A percentile compares a stretch with the other conserved stretches of the same genome.
Conservation (phyloP, 768 basidiomycete genomes). For the Rhodotorula kratochvilovae region DNA sequence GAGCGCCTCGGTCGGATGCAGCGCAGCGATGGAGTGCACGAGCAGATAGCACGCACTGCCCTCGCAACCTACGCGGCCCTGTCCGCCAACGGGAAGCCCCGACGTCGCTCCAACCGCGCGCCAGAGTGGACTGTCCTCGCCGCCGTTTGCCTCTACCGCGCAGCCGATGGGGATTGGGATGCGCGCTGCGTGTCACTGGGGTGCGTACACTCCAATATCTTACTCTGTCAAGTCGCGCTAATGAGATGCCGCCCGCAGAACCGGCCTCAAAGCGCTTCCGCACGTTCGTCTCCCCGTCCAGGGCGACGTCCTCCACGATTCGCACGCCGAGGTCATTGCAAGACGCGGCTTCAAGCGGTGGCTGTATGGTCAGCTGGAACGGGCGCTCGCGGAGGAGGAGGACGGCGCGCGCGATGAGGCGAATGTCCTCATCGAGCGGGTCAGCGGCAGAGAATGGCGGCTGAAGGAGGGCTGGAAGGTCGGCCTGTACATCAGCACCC, state of each 20-base stretch:
- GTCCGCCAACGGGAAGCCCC: conserved; percentile 45
- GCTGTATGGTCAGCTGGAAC: conserved; percentile 65
- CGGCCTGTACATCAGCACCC: conserved; percentile 70
- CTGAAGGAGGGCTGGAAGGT: conserved; percentile 56
- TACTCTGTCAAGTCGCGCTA: background rate
- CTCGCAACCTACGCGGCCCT: conserved; percentile 40
- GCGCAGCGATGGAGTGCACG: background rate
- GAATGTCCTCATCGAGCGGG: conserved; percentile 45
- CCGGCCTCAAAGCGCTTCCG: conserved; percentile 83
- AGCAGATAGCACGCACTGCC: conserved; percentile 41
- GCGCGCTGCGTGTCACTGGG: conserved; percentile 57
- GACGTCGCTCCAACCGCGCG: conserved; percentile 43
- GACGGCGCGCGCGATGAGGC: conserved; percentile 24
- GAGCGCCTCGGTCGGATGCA: background rate
- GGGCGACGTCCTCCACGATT: conserved; percentile 81
- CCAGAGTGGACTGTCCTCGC: conserved; percentile 50
- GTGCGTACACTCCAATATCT: conserved; percentile 29
- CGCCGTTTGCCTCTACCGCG: conserved; percentile 43
- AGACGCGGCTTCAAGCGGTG: conserved; percentile 71
- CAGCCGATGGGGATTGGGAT: background rate
- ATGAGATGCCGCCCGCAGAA: conserved; percentile 45
- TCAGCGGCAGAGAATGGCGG: conserved; percentile 50
- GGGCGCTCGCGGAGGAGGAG: background rate
- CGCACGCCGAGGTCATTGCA: conserved; percentile 88
- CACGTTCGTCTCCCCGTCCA: conserved; percentile 56